A percentile compares a stretch with the other conserved stretches of the same genome.
Evolutionary conservation across 2,329 filamentous ascomycete species (phyloP).

Genomic region (Leptosphaerulina australis): DNA sequence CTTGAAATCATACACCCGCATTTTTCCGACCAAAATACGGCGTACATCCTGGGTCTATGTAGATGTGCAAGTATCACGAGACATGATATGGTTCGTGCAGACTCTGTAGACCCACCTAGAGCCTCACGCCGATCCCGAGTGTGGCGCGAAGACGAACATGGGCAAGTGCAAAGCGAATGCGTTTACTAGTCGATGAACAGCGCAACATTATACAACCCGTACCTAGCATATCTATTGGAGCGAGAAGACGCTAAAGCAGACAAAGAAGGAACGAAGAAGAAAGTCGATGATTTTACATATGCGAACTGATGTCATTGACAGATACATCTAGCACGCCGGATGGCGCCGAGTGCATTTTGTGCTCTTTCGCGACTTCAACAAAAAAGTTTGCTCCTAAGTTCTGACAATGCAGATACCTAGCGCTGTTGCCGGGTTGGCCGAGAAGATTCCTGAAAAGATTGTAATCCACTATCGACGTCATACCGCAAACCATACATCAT

Average conservation of each 20-base stretch:
- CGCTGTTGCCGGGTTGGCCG: not conserved
- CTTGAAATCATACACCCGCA: slow-evolving; percentile 1
- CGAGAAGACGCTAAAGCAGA: slow-evolving; percentile 3
- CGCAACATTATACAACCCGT: not conserved
- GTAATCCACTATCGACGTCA: slow-evolving; percentile 15
- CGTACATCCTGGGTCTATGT: not conserved
- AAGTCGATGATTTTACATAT: slow-evolving; percentile 1
- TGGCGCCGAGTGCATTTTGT: slow-evolving; percentile 6
- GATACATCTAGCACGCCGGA: slow-evolving; percentile 1
- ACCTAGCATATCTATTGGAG: not conserved
- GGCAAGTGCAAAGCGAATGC: not conserved
- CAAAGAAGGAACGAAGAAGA: not conserved
- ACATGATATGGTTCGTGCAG: slow-evolving; percentile 9
- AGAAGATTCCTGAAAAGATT: not conserved
- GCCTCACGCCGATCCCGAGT: slow-evolving; percentile 17
- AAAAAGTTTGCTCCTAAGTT: slow-evolving; percentile 4
- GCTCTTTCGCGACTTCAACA: slow-evolving; percentile 12
- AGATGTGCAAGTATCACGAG: slow-evolving; percentile 7
- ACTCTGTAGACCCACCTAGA: slow-evolving; percentile 13
- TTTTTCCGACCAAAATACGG: slow-evolving; percentile 10
- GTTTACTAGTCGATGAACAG: slow-evolving; percentile 2
- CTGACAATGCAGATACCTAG: too few relatives aligned
- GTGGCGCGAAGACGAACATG: slow-evolving; percentile 13
- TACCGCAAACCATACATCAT: slow-evolving; percentile 13
- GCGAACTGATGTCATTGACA: slow-evolving; percentile 11